Conservation (phyloP, 2,329 filamentous ascomycete species). For the Nigrospora oryzae region DNA sequence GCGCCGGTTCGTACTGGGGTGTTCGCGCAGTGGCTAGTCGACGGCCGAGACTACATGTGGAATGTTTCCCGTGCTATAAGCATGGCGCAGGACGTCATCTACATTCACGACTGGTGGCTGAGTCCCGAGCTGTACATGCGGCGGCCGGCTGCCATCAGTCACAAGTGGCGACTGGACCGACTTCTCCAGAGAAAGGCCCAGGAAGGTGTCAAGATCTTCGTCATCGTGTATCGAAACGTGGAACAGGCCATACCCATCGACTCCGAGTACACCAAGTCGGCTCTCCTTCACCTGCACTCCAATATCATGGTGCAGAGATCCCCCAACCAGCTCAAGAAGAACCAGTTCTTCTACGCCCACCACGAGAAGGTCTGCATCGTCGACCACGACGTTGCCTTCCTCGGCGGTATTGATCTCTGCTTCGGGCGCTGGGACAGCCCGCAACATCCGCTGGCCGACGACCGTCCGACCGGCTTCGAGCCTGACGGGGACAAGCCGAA, state of each 20-base stretch:
- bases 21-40: constrained; percentile 93
- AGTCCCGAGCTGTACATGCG: constrained; percentile 95
- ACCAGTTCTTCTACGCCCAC: constrained; percentile 98
- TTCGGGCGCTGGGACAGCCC: constrained; percentile 97
- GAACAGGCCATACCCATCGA: constrained; percentile 96
- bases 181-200: constrained; percentile 87
- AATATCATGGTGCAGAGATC: constrained; percentile 96
- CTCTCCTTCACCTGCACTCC: constrained; percentile 85
- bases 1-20: constrained; percentile 80
- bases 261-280: constrained; percentile 96
- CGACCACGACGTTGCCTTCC: constrained; percentile 91
- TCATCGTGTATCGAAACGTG: constrained; percentile 97
- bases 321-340: constrained; percentile 96
- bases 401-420: constrained; percentile 92
- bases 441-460: constrained; percentile 82
- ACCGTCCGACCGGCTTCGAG: constrained; percentile 94
- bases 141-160: constrained; percentile 86
- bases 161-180: constrained; percentile 94
- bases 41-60: constrained; percentile 99
- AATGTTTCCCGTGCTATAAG: constrained; percentile 94
- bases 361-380: constrained; percentile 98
- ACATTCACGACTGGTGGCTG: constrained; percentile 99
- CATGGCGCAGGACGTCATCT: constrained; percentile 95
- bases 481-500: constrained; percentile 61
- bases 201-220: constrained; percentile 94